These are phyloP conservation scores for Penicillium sp. DNA, from an alignment of 2,329 filamentous ascomycete species.

Conservation along the genomic window DNA sequence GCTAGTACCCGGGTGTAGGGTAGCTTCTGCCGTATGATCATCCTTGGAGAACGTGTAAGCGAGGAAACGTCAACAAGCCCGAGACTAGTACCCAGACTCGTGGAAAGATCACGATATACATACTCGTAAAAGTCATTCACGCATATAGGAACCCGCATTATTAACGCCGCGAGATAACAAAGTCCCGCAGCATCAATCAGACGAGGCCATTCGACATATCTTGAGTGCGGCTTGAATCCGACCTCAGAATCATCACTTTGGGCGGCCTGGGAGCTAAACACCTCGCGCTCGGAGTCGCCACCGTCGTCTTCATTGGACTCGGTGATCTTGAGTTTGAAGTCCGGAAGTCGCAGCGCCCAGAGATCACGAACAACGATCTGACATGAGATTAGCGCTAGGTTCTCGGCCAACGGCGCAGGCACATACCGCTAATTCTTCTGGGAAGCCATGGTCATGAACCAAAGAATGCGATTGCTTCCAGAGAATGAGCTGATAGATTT, in stretches of 20 bases:
- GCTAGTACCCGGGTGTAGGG: slow-evolving; percentile 67
- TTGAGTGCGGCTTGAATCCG: slow-evolving; percentile 35
- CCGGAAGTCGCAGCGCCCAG: slow-evolving; percentile 74
- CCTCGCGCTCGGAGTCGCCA: slow-evolving; percentile 45
- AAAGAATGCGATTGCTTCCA: slow-evolving; percentile 79
- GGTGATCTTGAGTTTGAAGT: slow-evolving; percentile 51
- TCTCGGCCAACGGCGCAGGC: neutral
- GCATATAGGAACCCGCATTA: slow-evolving; percentile 75
- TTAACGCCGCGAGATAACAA: slow-evolving; percentile 75
- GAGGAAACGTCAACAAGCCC: neutral
- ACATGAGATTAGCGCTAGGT: neutral
- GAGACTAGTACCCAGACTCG: neutral
- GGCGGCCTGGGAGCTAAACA: slow-evolving; percentile 62
- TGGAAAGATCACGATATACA: slow-evolving; percentile 2
- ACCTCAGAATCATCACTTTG: slow-evolving; percentile 46
- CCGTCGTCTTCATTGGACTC: slow-evolving; percentile 37
- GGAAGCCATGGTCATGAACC: slow-evolving; percentile 65
- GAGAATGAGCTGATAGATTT: slow-evolving; percentile 80
- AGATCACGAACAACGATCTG: slow-evolving; percentile 72
- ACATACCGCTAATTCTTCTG: slow-evolving; percentile 69
- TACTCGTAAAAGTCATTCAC: slow-evolving; percentile 67
- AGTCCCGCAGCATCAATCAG: slow-evolving; percentile 74
- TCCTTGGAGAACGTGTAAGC: slow-evolving; percentile 19
- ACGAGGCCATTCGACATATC: slow-evolving; percentile 55
- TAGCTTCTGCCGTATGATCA: slow-evolving; percentile 68